Conservation (phyloP, 257 asterid genomes). For the Rhazya stricta region DNA sequence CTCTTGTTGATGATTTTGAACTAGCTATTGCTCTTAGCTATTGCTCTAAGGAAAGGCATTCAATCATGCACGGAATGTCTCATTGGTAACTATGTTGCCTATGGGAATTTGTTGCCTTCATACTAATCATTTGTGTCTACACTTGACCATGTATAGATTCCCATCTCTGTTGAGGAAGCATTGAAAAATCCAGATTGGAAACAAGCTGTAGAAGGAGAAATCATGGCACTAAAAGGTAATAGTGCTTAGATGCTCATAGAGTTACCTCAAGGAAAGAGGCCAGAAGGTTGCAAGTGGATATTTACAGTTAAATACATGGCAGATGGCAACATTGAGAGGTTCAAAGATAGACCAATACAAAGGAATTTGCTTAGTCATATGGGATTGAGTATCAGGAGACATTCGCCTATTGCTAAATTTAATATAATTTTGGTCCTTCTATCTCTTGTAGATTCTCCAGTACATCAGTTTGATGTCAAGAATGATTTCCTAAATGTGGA, state of each 20-base stretch:
- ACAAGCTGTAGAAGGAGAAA: too few species aligned
- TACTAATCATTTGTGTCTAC: not conserved
- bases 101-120: not conserved
- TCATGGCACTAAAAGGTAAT: too few species aligned
- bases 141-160: not conserved
- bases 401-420: too few species aligned
- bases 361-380: too few species aligned
- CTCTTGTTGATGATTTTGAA: not conserved
- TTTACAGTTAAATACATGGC: too few species aligned
- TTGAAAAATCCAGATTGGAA: not conserved
- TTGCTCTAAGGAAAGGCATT: constrained; percentile 3
- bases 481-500: too few species aligned
- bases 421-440: too few species aligned
- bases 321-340: too few species aligned
- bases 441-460: too few species aligned
- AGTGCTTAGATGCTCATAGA: constrained; percentile 1
- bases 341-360: too few species aligned
- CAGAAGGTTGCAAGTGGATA: not conserved
- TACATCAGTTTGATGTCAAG: too few species aligned
- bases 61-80: not conserved
- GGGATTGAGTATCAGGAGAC: too few species aligned
- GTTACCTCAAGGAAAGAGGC: not conserved
- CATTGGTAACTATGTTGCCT: not conserved
- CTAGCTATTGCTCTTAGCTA: not conserved
- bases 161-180: constrained; percentile 3